Evolutionary conservation across 148 eudicot genomes (phyloP).

Genomic region (Selenicereus undatus): DNA sequence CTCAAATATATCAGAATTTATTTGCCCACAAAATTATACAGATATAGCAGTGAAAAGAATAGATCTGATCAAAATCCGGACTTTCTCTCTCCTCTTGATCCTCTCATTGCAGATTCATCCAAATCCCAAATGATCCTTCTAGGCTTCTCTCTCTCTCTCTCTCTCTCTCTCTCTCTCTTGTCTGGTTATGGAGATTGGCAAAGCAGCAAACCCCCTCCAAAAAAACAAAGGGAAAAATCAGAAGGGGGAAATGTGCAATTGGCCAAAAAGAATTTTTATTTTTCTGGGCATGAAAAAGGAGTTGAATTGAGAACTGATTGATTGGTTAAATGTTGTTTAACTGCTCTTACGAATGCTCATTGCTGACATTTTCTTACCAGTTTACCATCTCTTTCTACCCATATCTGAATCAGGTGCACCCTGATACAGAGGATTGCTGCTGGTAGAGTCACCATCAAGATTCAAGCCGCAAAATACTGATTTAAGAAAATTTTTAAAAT

Average conservation of each 20-base stretch:
- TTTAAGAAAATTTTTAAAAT: no score
- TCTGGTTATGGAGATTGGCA: slow-evolving; percentile 13
- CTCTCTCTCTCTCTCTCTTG: neutral
- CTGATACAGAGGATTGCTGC: neutral
- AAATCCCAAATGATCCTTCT: neutral
- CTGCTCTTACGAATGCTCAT: slow-evolving; percentile 1
- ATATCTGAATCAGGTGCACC: slow-evolving; percentile 1
- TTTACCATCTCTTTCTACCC: neutral
- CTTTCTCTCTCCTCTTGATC: slow-evolving; percentile 13
- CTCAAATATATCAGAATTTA: neutral
- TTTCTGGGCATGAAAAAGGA: neutral
- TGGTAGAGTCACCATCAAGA: neutral
- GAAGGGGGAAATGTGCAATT: neutral
- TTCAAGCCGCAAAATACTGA: neutral
- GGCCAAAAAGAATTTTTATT: neutral
- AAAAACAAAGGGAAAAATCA: neutral
- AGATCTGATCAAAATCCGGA: slow-evolving; percentile 18
- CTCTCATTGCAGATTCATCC: slow-evolving; percentile 1
- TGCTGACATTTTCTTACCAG: slow-evolving; percentile 18
- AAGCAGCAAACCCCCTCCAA: neutral
- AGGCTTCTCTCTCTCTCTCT: neutral
- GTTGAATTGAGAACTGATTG: slow-evolving; percentile 1
- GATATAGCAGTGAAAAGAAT: no score
- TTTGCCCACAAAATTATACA: neutral
- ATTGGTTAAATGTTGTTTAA: slow-evolving; percentile 11